These are phyloP conservation scores for Yamadazyma aaseri DNA, from an alignment of 1,139 yeast genomes.

Conservation along the genomic window DNA sequence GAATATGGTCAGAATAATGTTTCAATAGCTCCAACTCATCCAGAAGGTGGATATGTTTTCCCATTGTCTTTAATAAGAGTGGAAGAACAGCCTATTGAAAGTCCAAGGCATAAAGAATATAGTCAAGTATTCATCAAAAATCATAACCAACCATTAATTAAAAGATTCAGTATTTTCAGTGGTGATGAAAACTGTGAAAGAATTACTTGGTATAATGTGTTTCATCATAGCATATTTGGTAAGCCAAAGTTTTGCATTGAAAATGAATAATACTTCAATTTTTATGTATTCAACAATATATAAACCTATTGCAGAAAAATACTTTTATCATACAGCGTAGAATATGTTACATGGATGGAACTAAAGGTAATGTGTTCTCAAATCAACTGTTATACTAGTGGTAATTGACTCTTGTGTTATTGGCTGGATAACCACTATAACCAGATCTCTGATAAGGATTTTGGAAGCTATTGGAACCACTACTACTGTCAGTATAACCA, in stretches of 20 bases:
- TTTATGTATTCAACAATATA: not conserved
- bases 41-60: constrained; percentile 13
- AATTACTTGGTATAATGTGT: constrained; percentile 50
- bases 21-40: constrained; percentile 5
- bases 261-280: not conserved
- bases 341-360: not conserved
- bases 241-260: constrained; percentile 40
- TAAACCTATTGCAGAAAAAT: not conserved
- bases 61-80: constrained; percentile 24
- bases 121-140: constrained; percentile 21
- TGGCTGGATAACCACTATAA: constrained; percentile 11
- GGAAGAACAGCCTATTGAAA: constrained; percentile 11
- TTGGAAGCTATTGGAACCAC: constrained; percentile 14
- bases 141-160: constrained; percentile 3
- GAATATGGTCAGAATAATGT: constrained; percentile 4
- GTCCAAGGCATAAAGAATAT: constrained; percentile 26
- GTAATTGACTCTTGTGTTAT: constrained; percentile 20
- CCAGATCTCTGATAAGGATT: constrained; percentile 18
- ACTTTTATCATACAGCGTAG: not conserved
- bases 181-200: constrained; percentile 34
- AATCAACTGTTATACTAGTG: too few species aligned
- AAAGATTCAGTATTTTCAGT: constrained; percentile 19
- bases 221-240: constrained; percentile 50
- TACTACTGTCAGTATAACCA: constrained; percentile 13
- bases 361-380: too few species aligned